These are phyloP conservation scores for Synchytrium microbalum DNA, from an alignment of 371 early-diverging fungal species.

Conservation along the genomic window DNA sequence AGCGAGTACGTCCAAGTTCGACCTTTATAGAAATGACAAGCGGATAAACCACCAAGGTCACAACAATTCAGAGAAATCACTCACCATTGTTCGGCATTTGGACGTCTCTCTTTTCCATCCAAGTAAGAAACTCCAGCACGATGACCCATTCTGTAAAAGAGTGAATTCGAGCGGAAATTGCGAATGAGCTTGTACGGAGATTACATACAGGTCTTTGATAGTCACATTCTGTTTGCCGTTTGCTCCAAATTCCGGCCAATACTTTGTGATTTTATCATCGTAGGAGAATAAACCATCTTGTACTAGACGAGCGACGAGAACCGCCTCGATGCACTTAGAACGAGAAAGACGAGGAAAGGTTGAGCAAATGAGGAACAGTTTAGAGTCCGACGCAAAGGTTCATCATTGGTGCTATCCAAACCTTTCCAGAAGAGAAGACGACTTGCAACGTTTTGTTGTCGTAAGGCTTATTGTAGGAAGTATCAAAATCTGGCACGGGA, in stretches of 20 bases:
- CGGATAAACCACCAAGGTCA: conserved; percentile 3
- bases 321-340: conserved; percentile 25
- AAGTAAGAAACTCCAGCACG: conserved; percentile 54
- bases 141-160: conserved; percentile 52
- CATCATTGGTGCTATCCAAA: conserved; percentile 40
- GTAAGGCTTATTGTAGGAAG: conserved; percentile 31
- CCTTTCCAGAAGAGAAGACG: conserved; percentile 60
- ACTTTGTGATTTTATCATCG: conserved; percentile 42
- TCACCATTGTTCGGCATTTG: not conserved
- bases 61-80: not conserved
- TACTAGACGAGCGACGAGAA: conserved; percentile 54
- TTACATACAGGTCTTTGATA: conserved; percentile 42
- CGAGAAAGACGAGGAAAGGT: not conserved
- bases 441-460: conserved; percentile 49
- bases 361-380: not conserved
- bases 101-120: conserved; percentile 38
- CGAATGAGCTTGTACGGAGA: no score
- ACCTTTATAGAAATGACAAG: conserved; percentile 19
- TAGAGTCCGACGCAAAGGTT: conserved; percentile 2
- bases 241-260: conserved; percentile 73
- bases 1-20: conserved; percentile 31
- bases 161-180: conserved; percentile 73
- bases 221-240: conserved; percentile 67
- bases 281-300: conserved; percentile 49
- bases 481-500: conserved; percentile 55